Base-by-base conservation (phyloP, 2,329 filamentous ascomycete species). In the Talaromyces sp. region DNA sequence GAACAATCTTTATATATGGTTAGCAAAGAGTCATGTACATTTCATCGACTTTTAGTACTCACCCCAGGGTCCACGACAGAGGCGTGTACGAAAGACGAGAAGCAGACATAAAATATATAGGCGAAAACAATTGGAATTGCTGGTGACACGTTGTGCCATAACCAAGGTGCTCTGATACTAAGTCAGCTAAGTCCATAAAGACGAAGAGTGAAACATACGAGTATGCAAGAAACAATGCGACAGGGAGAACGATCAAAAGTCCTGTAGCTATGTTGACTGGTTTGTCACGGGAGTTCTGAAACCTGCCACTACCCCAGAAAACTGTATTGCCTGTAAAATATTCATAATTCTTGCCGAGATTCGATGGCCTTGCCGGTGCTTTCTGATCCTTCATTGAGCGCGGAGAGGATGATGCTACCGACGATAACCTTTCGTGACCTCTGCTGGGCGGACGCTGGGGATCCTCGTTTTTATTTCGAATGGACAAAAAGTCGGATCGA, bases 261-360 rank as follows among this genome's bases (percentile, higher is more conserved):
- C 90, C 93, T 1, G 95, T 99, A 13, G 89, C 89, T 71, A 97
- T 85, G 71, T 97, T 98, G 74, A 99, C 88, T 1, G 95, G 95
- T 68, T 89, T 87, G 70, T 96, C 90, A 70, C 88, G 87, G 41
- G 95, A 90, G 77, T 98, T 97, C 74, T 97, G 92, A 67, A 95
- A 83, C 66, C 95, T 86, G 8, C 95, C 95, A 39, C 91, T 90
- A 66, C 91, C 84, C 76, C 89, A 97, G 74, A 99, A 99, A 27
- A 93, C 83, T 0, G 92, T 97, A 74, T 98, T 99, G 54, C 95
- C 95, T 52, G 91, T 87, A 73, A 97, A 98, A 76, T 97, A 97
- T 75, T 98, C 87, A 78, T 94, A 90, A 71, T 97, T 97, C 69
- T 85, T 89, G 61, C 91, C 88, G 63, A 86, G 73, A 41, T 82